These are phyloP conservation scores for Termitomyces heimii DNA, from an alignment of 768 basidiomycete species.

Conservation along the genomic window DNA sequence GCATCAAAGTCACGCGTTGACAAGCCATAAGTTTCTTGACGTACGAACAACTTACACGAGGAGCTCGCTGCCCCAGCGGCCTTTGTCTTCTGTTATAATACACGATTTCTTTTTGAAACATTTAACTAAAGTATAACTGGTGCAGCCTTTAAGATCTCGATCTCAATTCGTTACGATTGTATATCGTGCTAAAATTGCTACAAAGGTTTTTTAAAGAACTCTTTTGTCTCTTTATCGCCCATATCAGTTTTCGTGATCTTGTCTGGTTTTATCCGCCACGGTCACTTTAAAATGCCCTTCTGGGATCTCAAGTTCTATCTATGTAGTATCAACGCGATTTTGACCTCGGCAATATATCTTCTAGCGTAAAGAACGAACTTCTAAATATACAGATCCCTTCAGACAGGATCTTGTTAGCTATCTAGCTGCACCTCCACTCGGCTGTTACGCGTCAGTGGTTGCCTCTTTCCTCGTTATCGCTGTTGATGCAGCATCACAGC, in stretches of 20 bases:
- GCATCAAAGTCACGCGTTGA: too few species aligned
- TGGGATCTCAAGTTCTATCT: not conserved
- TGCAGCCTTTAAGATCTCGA: not conserved
- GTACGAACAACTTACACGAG: too few species aligned
- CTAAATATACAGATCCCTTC: not conserved
- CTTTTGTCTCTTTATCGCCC: not conserved
- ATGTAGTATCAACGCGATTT: not conserved
- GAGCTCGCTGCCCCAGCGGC: too few species aligned
- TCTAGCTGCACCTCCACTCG: constrained; percentile 1
- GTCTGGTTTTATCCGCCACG: not conserved
- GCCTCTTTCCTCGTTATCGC: not conserved
- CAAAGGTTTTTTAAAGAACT: not conserved
- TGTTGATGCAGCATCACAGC: too few species aligned
- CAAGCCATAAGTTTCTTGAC: too few species aligned
- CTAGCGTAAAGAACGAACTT: not conserved
- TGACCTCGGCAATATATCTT: not conserved
- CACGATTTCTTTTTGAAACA: too few species aligned
- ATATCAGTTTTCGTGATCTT: constrained; percentile 3
- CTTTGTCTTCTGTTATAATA: too few species aligned
- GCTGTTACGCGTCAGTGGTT: constrained; percentile 7
- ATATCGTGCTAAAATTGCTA: not conserved
- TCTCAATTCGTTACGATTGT: not conserved
- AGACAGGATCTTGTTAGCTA: not conserved
- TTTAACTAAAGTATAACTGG: too few species aligned
- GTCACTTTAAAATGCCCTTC: not conserved